Conservation (phyloP, 352 stramenopile genomes). For the Paralagenidium karlingii region DNA sequence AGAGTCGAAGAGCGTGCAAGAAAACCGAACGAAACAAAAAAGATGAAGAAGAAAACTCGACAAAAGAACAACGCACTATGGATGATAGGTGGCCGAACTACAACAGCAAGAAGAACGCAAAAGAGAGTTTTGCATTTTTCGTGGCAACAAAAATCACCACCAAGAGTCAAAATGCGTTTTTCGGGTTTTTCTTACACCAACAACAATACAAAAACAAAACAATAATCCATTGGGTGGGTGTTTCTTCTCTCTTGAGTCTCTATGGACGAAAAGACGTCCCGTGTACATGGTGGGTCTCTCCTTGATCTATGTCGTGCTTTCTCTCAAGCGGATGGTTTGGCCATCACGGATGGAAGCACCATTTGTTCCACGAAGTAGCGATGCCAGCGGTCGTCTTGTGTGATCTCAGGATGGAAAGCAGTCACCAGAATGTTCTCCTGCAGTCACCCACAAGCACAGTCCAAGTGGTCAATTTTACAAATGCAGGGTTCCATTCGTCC, state of each 20-base stretch:
- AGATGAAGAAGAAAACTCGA: not conserved
- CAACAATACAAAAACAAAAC: not conserved
- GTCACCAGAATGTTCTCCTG: constrained; percentile 89
- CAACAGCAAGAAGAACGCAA: no score
- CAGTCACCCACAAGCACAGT: constrained; percentile 3
- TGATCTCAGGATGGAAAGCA: constrained; percentile 94
- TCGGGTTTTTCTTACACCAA: not conserved
- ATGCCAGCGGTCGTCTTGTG: constrained; percentile 89
- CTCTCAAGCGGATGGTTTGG: no score
- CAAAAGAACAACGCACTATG: not conserved
- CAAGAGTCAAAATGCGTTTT: no score
- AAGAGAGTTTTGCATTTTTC: no score
- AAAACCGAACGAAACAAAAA: no score
- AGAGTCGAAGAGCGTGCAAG: no score
- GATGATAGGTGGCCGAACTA: no score
- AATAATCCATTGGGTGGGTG: not conserved
- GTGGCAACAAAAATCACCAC: no score
- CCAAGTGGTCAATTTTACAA: constrained; percentile 2
- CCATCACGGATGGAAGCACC: constrained; percentile 27
- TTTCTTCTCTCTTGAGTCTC: not conserved
- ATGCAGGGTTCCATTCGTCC: no score
- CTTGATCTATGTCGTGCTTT: no score
- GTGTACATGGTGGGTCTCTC: no score
- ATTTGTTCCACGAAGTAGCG: constrained; percentile 87
- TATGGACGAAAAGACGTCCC: no score